Conservation (phyloP, 2,329 filamentous ascomycete genomes). For the Fusarium lateritium region DNA sequence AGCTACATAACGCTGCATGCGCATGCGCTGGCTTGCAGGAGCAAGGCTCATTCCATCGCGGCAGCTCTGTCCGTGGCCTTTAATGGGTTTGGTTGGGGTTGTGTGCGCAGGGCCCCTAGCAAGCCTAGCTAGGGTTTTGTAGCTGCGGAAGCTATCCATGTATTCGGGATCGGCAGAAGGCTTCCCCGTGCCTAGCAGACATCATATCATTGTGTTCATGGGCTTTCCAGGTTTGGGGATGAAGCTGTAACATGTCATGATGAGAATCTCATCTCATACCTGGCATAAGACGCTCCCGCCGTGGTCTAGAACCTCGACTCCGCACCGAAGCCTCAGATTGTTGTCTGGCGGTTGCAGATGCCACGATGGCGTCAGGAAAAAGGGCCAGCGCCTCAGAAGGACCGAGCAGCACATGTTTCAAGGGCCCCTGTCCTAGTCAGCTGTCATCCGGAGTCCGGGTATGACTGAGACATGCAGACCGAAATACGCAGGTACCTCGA, state of each 20-base stretch:
- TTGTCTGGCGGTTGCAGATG: constrained; percentile 4
- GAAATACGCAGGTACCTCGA: constrained; percentile 34
- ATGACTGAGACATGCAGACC: constrained; percentile 39
- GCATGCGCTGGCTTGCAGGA: constrained; percentile 40
- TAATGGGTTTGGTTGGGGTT: constrained; percentile 10
- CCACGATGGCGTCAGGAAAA: constrained; percentile 11
- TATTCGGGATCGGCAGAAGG: constrained; percentile 19
- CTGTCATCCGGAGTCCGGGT: constrained; percentile 28
- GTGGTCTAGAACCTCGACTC: constrained; percentile 12
- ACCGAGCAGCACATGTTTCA: constrained; percentile 5
- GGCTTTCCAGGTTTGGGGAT: background rate
- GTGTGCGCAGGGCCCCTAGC: constrained; percentile 12
- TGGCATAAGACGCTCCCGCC: background rate
- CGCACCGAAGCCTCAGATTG: background rate
- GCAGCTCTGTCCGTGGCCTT: background rate
- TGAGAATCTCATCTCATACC: background rate
- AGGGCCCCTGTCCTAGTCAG: constrained; percentile 20
- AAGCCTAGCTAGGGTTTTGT: constrained; percentile 20
- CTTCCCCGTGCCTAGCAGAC: constrained; percentile 3
- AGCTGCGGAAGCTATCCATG: background rate
- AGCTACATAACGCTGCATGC: constrained; percentile 32
- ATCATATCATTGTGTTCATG: constrained; percentile 17
- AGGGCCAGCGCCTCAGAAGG: constrained; percentile 6
- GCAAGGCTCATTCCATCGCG: constrained; percentile 27
- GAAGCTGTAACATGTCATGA: background rate